Evolutionary conservation across 345 rosid genomes (phyloP), one percentile per base, ranked within the genome.

Genomic region (Murraya paniculata): DNA sequence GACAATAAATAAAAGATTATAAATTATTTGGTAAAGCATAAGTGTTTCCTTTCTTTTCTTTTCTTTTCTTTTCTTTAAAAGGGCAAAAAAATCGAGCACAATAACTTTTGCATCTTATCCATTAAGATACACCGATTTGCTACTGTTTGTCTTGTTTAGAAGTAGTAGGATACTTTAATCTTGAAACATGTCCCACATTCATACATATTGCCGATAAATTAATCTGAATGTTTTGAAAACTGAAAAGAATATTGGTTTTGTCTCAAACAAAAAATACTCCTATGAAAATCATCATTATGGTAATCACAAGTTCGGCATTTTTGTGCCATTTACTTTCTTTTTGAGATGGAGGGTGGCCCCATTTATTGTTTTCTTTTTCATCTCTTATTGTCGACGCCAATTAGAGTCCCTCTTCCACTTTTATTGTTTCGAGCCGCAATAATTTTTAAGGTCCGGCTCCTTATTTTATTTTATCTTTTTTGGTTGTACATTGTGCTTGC

Each of bases 281-380:
- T 67, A 31, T 75, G 65, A 71, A 72, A 82, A 79, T 60, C 61
- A 81, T 60, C 61, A 76, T 64, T 75, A 75, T 59, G 76, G 74
- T 61, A 83, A 83, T 81, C 82, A 48, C 70, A 66, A 75, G 68
- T 70, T 81, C 75, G 84, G 84, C 85, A 78, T 80, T 78, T 72
- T 76, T 76, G 69, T 73, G n/a, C 71, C 74, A 71, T 64, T 41
- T 57, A 4, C 39, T 74, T 67, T 53, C 57, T 71, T 73, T 79
- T 71, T 16, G 6, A 25, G 66, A 55, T 22, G 31, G 50, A 36
- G 74, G 60, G 74, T 9, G 33, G 14, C 50, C 50, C 50, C 50
- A 45, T 45, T 45, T 13, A 3, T 11, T 14, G 65, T 28, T 4
- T 48, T 68, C 71, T 74, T 53, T 55, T 5, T 10, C 60, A 55